phyloP scores from a whole-genome alignment of 2,329 filamentous ascomycete species.

The Plenodomus tracheiphilus region DNA sequence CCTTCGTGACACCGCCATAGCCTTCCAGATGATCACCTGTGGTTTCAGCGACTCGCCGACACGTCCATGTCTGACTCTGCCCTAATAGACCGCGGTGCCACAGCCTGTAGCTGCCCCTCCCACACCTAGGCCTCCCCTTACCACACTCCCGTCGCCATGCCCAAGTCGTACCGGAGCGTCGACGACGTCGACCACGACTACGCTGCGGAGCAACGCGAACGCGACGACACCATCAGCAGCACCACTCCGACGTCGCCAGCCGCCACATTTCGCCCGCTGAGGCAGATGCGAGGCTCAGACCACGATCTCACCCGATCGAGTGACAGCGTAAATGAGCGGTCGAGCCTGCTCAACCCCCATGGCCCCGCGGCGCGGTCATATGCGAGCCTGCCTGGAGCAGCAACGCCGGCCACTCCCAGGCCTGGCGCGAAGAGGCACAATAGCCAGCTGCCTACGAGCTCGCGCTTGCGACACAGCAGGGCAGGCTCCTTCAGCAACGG shows the following conservation, averaged over 20 bases:
- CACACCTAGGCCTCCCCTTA: neutral
- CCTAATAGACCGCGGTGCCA: slow-evolving; percentile 13
- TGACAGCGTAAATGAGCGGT: slow-evolving; percentile 50
- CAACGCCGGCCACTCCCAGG: slow-evolving; percentile 47
- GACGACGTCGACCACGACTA: slow-evolving; percentile 40
- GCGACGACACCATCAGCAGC: slow-evolving; percentile 37
- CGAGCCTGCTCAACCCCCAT: slow-evolving; percentile 49
- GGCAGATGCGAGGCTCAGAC: slow-evolving; percentile 39
- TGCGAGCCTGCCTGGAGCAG: slow-evolving; percentile 47
- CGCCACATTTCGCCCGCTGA: slow-evolving; percentile 31
- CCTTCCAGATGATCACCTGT: slow-evolving; percentile 29
- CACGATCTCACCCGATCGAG: slow-evolving; percentile 36
- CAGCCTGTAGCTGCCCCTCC: slow-evolving; percentile 6
- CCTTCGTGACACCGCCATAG: slow-evolving; percentile 25
- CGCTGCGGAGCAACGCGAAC: slow-evolving; percentile 34
- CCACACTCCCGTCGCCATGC: slow-evolving; percentile 31
- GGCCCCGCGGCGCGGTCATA: slow-evolving; percentile 46
- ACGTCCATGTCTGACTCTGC: slow-evolving; percentile 12
- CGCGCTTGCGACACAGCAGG: slow-evolving; percentile 38
- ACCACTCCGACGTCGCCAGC: slow-evolving; percentile 41
- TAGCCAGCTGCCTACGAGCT: slow-evolving; percentile 37
- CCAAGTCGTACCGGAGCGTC: slow-evolving; percentile 43
- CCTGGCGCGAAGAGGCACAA: slow-evolving; percentile 45
- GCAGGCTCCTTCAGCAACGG: slow-evolving; percentile 34
- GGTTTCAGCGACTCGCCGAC: slow-evolving; percentile 12